Evolutionary conservation across 2,329 filamentous ascomycete genomes (phyloP).

Genomic region (Diaporthe humulicola): DNA sequence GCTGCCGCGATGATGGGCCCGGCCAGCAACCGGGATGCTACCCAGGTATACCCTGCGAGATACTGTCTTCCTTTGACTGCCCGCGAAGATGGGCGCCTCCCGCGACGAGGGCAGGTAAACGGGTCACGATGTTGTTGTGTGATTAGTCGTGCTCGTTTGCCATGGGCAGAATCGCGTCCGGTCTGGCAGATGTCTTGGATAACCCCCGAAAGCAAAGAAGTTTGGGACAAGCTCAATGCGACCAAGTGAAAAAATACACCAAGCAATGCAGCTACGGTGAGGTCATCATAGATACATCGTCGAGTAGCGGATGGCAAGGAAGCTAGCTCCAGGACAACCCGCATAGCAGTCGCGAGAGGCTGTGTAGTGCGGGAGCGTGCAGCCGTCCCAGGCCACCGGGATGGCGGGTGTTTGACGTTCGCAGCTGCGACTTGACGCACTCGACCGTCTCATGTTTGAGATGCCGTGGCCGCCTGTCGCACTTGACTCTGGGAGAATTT

Average conservation of each 20-base stretch:
- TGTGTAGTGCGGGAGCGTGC: constrained; percentile 2
- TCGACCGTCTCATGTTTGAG: constrained; percentile 30
- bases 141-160: not conserved
- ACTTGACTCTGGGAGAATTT: not conserved
- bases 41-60: not conserved
- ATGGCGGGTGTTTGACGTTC: constrained; percentile 1
- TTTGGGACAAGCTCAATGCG: not conserved
- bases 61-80: not conserved
- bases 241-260: no score
- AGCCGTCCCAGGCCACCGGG: constrained; percentile 5
- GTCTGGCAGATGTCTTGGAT: fast-evolving
- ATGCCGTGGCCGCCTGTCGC: constrained; percentile 22
- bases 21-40: not conserved
- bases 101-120: not conserved
- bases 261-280: not conserved
- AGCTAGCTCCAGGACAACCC: not conserved
- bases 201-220: not conserved
- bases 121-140: no score
- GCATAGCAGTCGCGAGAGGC: not conserved
- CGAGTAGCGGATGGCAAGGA: not conserved
- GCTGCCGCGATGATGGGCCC: not conserved
- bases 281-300: not conserved
- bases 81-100: not conserved
- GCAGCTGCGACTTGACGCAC: constrained; percentile 17
- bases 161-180: no score